Percentiles rank a stretch among this genome's conserved stretches.
Evolutionary conservation across 805 yeast species (phyloP).

Genomic region (Lipomyces spencermartinsiae): DNA sequence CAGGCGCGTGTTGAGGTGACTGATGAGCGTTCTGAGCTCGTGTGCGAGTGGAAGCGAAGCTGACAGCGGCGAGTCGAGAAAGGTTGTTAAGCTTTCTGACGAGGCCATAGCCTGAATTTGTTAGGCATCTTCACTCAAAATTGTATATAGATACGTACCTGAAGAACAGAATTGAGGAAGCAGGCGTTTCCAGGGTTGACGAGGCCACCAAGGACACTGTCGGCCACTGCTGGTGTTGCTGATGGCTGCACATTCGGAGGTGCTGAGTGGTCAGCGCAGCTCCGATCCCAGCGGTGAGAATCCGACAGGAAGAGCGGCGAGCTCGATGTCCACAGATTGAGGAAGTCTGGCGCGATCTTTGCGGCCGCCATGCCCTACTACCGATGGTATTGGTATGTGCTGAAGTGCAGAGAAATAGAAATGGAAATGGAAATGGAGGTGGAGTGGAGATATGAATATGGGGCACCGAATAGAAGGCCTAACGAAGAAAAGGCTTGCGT

Average conservation of each 20-base stretch:
- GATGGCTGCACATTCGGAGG: neutral
- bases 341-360: slow-evolving; percentile 14
- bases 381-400: neutral
- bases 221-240: neutral
- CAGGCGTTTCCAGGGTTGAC: slow-evolving; percentile 92
- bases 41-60: neutral
- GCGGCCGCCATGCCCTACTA: slow-evolving; percentile 2
- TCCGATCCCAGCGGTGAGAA: neutral
- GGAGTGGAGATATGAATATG: neutral
- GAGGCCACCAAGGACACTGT: slow-evolving; percentile 64
- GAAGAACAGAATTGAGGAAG: slow-evolving; percentile 89
- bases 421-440: neutral
- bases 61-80: slow-evolving; percentile 3
- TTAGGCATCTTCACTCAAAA: neutral
- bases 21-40: slow-evolving; percentile 8
- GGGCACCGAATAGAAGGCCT: neutral
- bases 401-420: neutral
- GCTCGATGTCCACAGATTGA: slow-evolving; percentile 16
- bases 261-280: neutral
- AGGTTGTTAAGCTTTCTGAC: neutral
- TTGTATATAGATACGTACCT: slow-evolving; percentile 43
- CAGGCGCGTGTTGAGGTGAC: slow-evolving; percentile 8
- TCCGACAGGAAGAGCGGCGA: neutral
- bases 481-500: neutral
- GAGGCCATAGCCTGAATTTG: slow-evolving; percentile 10